Percentiles rank a stretch among this genome's conserved stretches.
Evolutionary conservation across 495 filamentous ascomycete species (phyloP).

Genomic region (Pseudoneurospora amorphoporcata): DNA sequence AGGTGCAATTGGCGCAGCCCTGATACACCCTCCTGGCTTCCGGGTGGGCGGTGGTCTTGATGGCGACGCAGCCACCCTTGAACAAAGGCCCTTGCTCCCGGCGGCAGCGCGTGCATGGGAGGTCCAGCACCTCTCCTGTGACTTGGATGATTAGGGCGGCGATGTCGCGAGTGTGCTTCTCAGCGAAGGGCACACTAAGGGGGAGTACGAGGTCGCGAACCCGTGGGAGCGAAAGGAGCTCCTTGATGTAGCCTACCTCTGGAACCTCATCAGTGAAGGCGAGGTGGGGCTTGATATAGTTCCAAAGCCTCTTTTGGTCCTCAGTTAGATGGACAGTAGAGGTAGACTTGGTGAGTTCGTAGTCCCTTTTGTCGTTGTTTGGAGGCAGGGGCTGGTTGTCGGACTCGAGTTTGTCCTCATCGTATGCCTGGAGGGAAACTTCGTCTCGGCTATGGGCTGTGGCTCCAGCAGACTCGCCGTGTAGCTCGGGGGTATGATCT

Average conservation of each 20-base stretch:
- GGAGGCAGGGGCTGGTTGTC: background rate
- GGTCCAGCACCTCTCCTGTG: conserved; percentile 7
- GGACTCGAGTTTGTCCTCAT: background rate
- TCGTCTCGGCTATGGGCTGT: background rate
- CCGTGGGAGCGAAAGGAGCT: conserved; percentile 7
- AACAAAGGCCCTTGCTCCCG: conserved; percentile 6
- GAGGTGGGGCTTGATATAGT: conserved; percentile 2
- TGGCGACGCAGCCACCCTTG: conserved; percentile 3
- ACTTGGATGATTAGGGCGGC: conserved; percentile 20
- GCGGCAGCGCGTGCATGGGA: conserved; percentile 8
- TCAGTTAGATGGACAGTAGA: background rate
- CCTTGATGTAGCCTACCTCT: background rate
- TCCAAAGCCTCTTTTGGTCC: conserved; percentile 2
- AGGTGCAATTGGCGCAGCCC: conserved; percentile 14
- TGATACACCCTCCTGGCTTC: conserved; percentile 6
- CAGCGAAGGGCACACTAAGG: conserved; percentile 3
- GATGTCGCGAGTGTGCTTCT: conserved; percentile 11
- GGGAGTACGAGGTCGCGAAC: conserved; percentile 12
- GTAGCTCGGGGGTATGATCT: background rate
- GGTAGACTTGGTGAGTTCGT: background rate
- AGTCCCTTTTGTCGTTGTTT: background rate
- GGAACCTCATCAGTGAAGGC: background rate
- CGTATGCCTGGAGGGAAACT: background rate
- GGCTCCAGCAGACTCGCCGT: background rate
- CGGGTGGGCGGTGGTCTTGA: background rate